Evolutionary conservation across 805 yeast genomes (phyloP).

Genomic region (Blastobotrys americana): DNA sequence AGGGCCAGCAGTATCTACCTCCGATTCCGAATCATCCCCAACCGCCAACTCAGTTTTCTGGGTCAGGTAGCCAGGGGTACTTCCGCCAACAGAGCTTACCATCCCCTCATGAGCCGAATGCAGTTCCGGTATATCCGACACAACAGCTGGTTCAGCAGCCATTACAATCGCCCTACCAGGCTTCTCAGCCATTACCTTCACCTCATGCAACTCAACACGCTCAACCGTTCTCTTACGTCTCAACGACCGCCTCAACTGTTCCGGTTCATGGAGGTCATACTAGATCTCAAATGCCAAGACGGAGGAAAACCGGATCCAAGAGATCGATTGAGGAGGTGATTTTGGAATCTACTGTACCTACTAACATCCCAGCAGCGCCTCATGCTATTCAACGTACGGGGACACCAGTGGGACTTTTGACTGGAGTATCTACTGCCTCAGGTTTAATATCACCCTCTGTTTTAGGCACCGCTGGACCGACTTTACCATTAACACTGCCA

Average conservation of each 20-base stretch:
- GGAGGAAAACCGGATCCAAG: slow-evolving; percentile 22
- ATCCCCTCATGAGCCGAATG: neutral
- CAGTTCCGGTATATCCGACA: neutral
- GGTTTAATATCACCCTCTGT: slow-evolving; percentile 6
- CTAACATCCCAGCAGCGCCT: slow-evolving; percentile 7
- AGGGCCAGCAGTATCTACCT: no score
- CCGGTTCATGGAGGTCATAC: slow-evolving; percentile 10
- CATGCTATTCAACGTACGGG: slow-evolving; percentile 8
- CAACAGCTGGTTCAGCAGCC: slow-evolving; percentile 4
- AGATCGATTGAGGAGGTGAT: slow-evolving; percentile 23
- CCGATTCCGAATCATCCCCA: no score
- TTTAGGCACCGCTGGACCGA: slow-evolving; percentile 7
- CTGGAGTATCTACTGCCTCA: slow-evolving; percentile 7
- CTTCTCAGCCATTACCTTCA: slow-evolving; percentile 3
- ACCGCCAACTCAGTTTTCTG: neutral
- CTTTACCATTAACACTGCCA: slow-evolving; percentile 31
- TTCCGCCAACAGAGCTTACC: neutral
- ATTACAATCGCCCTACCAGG: neutral
- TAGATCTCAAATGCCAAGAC: slow-evolving; percentile 10
- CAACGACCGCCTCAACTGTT: slow-evolving; percentile 18
- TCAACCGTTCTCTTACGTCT: slow-evolving; percentile 15
- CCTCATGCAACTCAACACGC: slow-evolving; percentile 3
- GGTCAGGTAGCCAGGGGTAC: neutral
- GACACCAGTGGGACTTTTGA: slow-evolving; percentile 11
- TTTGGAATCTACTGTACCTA: slow-evolving; percentile 17